phyloP scores from a whole-genome alignment of 805 yeast species.

The Nakazawaea holstii region DNA sequence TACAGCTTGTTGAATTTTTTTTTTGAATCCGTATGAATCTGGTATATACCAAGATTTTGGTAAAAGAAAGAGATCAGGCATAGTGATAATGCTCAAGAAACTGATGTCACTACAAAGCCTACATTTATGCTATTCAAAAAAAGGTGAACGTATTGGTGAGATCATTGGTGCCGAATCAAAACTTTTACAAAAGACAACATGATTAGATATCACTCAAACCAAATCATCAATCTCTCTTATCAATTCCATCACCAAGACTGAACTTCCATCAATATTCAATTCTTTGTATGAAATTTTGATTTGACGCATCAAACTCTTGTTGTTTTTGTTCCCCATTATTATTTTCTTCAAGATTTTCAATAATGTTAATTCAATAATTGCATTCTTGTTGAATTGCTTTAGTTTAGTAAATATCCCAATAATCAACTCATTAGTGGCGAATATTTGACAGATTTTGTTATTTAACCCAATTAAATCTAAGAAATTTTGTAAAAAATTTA shows the following conservation, averaged over 20 bases:
- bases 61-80: slow-evolving; percentile 66
- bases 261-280: neutral
- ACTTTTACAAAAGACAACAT: slow-evolving; percentile 22
- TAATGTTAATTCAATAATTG: slow-evolving; percentile 4
- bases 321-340: neutral
- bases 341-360: slow-evolving; percentile 7
- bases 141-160: slow-evolving; percentile 51
- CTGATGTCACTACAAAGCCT: slow-evolving; percentile 71
- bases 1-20: too few species aligned
- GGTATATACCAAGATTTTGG: slow-evolving; percentile 57
- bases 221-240: slow-evolving; percentile 7
- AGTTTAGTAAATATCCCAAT: slow-evolving; percentile 1
- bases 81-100: slow-evolving; percentile 53
- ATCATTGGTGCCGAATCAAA: slow-evolving; percentile 61
- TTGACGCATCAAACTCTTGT: neutral
- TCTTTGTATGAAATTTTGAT: neutral
- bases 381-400: neutral
- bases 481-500: slow-evolving; percentile 6
- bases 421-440: neutral
- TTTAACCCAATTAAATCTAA: slow-evolving; percentile 4
- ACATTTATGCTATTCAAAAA: slow-evolving; percentile 59
- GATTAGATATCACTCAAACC: slow-evolving; percentile 1
- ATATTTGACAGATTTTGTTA: neutral
- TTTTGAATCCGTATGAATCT: slow-evolving; percentile 33
- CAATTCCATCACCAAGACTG: slow-evolving; percentile 8